Percentiles rank a stretch among this genome's conserved stretches.
Evolutionary conservation across 805 yeast genomes (phyloP).

Genomic region (Cyberlindnera lachancei): DNA sequence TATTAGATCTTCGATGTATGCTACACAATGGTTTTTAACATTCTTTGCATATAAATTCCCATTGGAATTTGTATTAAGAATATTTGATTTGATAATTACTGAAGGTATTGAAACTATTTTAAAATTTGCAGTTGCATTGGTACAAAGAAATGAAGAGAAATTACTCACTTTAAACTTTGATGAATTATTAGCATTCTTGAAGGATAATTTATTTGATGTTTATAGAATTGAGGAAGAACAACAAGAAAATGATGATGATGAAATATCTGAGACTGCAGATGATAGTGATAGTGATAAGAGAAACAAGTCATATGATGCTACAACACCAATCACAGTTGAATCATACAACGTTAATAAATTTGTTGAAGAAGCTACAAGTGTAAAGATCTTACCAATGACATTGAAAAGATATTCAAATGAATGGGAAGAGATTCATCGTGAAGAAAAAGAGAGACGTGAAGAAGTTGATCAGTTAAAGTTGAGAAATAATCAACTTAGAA

Average conservation of each 20-base stretch:
- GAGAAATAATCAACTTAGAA: conserved; percentile 64
- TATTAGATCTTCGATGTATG: conserved; percentile 88
- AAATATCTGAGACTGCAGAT: conserved; percentile 17
- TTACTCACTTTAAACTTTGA: conserved; percentile 67
- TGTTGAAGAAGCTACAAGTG: conserved; percentile 70
- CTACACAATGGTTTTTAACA: conserved; percentile 95
- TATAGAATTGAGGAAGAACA: conserved; percentile 36
- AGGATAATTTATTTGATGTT: conserved; percentile 68
- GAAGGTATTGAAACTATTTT: conserved; percentile 87
- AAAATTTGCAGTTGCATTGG: conserved; percentile 75
- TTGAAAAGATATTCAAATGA: conserved; percentile 67
- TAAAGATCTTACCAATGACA: conserved; percentile 66
- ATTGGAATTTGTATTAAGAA: conserved; percentile 74
- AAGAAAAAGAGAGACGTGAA: conserved; percentile 48
- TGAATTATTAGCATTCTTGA: conserved; percentile 64
- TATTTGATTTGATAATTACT: conserved; percentile 80
- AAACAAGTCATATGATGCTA: conserved; percentile 6
- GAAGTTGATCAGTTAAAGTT: conserved; percentile 65
- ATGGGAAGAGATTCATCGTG: conserved; percentile 71
- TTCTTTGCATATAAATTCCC: conserved; percentile 95
- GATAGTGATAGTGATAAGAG: conserved; percentile 25
- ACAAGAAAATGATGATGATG: conserved; percentile 24
- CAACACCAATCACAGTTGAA: conserved; percentile 18
- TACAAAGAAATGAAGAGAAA: conserved; percentile 57
- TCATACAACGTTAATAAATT: conserved; percentile 63